Evolutionary conservation across 768 basidiomycete species (phyloP), one percentile per base, ranked within the genome.

Genomic region (Rhodocollybia butyracea): DNA sequence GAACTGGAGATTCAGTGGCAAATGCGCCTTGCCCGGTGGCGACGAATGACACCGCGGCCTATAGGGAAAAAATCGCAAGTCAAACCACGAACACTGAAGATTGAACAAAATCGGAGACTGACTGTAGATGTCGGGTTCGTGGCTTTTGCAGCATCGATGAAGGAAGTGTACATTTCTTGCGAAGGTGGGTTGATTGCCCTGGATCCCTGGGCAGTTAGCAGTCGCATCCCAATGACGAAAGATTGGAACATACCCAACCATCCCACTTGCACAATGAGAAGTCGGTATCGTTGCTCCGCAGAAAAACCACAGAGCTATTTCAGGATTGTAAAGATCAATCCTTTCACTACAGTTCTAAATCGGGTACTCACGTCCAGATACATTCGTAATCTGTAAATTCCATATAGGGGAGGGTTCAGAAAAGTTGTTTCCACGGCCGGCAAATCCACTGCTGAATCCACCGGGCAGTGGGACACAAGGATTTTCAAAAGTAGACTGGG

Each of bases 391-490:
- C 11, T 46, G 59, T 36, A 78, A 59, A 41, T 59, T 66, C 75
- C 75, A 79, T 19, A 63, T 52, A 0, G 66, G 61, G 2, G 61
- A 26, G 1, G 64, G 59, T 0, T 10, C 51, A 30, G 63, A 50
- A 41, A 59, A 54, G 47, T 68, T 63, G 15, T 63, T 40, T 1
- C 64, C 62, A 22, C 60, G 40, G 4, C 67, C 66, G 1, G 61
- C 61, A 10, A 71, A 51, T 1, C 74, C 73, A 51, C 66, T 72
- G 42, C 72, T 68, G 63, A 83, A 78, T 3, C 76, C 76, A 3
- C 74, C 75, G 0, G 57, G 51, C 11, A 75, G 64, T 12, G 69
- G 70, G 31, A 65, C 41, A 58, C 79, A 80, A 2, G 79, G 78
- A 11, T 61, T 54, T 0, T 68, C 66, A 53, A 70, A 69, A 1